These are phyloP conservation scores for Rosa chinensis DNA, from an alignment of 306 rosid species.

Conservation along the genomic window DNA sequence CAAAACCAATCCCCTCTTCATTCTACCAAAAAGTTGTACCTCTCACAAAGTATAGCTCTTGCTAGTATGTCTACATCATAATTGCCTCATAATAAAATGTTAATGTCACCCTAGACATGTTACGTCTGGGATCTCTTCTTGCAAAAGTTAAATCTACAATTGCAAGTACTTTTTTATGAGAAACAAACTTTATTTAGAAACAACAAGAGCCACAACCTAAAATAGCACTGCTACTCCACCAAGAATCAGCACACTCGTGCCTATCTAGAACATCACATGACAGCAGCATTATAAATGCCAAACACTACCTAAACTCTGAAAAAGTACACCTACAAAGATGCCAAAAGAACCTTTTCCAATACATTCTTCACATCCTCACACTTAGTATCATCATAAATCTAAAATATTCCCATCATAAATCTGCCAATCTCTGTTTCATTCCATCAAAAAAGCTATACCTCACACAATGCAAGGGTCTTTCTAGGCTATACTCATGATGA, in stretches of 20 bases:
- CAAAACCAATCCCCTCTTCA: neutral
- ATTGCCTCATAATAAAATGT: neutral
- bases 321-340: neutral
- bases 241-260: neutral
- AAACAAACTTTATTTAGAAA: neutral
- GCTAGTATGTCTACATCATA: neutral
- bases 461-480: neutral
- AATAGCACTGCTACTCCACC: neutral
- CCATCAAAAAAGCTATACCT: neutral
- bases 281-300: neutral
- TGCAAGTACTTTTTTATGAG: neutral
- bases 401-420: neutral
- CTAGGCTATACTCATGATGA: neutral
- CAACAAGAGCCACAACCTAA: slow-evolving; percentile 1
- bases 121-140: neutral
- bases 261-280: neutral
- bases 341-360: neutral
- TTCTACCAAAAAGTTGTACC: neutral
- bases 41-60: neutral
- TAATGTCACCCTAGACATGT: neutral
- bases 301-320: neutral
- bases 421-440: neutral
- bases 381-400: neutral
- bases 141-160: neutral
- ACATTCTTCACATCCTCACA: neutral